These are phyloP conservation scores for Paramecium bursaria DNA, from an alignment of 73 alveolate species.

Conservation along the genomic window DNA sequence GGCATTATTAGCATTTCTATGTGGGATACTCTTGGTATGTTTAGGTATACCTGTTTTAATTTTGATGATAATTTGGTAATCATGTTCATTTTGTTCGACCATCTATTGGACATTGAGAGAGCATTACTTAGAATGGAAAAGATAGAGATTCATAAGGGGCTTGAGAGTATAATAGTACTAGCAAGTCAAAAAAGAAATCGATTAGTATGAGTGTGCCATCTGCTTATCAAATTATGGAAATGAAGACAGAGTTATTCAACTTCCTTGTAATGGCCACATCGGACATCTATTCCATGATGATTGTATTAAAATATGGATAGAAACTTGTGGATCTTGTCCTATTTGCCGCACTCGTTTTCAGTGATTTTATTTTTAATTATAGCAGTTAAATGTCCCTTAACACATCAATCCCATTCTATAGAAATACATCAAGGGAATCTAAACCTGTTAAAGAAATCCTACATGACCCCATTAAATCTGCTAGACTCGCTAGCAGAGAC, in stretches of 20 bases:
- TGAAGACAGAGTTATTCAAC: constrained; percentile 1
- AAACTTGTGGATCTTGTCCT: constrained; percentile 42
- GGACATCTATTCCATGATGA: constrained; percentile 24
- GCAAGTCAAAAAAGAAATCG: neutral
- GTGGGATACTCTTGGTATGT: neutral
- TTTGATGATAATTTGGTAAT: neutral
- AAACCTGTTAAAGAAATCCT: constrained; percentile 26
- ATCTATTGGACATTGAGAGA: neutral
- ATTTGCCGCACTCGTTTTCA: constrained; percentile 32
- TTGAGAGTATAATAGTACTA: neutral
- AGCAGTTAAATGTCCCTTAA: constrained; percentile 62
- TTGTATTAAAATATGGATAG: constrained; percentile 49
- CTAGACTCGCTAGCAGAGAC: constrained; percentile 20
- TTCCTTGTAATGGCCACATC: constrained; percentile 47
- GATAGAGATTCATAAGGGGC: constrained; percentile 3
- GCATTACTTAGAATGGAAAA: neutral
- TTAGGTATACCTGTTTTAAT: constrained; percentile 30
- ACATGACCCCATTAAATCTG: constrained; percentile 46
- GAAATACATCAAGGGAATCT: constrained; percentile 56
- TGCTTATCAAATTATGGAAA: neutral
- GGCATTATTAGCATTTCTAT: neutral
- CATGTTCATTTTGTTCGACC: neutral
- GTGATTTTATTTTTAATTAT: neutral
- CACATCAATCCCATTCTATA: constrained; percentile 36
- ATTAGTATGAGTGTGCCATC: constrained; percentile 27